phyloP scores from a whole-genome alignment of 2,329 filamentous ascomycete genomes.

The Massarina eburnea region DNA sequence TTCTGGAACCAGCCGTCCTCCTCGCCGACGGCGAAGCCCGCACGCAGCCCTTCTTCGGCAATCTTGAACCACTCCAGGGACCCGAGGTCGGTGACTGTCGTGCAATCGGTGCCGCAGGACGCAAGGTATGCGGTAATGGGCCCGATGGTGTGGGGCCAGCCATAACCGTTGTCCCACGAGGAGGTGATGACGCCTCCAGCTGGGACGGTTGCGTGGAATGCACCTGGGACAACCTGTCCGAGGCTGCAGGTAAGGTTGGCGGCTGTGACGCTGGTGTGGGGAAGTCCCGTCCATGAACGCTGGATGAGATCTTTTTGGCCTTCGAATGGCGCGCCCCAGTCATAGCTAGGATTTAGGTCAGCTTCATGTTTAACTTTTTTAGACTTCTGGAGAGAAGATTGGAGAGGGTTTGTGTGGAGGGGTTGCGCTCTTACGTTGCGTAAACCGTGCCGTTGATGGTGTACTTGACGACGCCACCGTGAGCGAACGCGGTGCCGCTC shows the following conservation, averaged over 20 bases:
- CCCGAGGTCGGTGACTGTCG: slow-evolving; percentile 1
- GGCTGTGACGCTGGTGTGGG: slow-evolving; percentile 2
- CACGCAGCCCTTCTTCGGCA: slow-evolving; percentile 9
- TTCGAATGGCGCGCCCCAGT: slow-evolving; percentile 3
- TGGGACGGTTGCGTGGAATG: slow-evolving; percentile 7
- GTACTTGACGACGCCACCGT: slow-evolving; percentile 5
- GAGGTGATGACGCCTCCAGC: slow-evolving; percentile 6
- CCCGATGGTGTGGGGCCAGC: slow-evolving; percentile 5
- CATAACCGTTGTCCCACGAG: slow-evolving; percentile 4
- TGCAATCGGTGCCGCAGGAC: slow-evolving; percentile 9
- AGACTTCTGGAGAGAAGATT: not conserved
- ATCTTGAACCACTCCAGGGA: slow-evolving; percentile 14
- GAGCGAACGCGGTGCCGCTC: slow-evolving; percentile 4
- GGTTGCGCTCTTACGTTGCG: not conserved
- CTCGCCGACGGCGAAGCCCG: slow-evolving; percentile 5
- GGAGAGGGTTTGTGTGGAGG: not conserved
- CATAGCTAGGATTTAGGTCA: slow-evolving; percentile 2
- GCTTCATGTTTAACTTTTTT: not conserved
- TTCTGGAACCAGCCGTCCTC: slow-evolving; percentile 9
- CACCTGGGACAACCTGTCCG: slow-evolving; percentile 4
- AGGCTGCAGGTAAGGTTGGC: slow-evolving; percentile 10
- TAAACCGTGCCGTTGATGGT: slow-evolving; percentile 4
- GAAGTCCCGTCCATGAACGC: slow-evolving; percentile 6
- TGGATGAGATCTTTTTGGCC: slow-evolving; percentile 9
- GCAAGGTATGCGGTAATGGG: slow-evolving; percentile 6